Evolutionary conservation across 805 yeast genomes (phyloP).

Genomic region (Starmerella bombicola): DNA sequence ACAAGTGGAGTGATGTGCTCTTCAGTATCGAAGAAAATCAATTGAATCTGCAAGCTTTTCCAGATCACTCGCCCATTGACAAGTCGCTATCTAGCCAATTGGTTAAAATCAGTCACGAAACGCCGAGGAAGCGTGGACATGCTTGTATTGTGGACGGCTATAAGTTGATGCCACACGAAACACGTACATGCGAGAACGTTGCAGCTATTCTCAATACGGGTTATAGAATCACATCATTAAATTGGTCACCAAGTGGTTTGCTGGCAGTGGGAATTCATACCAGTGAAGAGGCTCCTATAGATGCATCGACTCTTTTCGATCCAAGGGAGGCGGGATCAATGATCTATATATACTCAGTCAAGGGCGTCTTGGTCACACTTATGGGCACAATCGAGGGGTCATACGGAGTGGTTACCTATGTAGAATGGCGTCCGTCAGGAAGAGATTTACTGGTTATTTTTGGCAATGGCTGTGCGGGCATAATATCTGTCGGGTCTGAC

Average conservation of each 20-base stretch:
- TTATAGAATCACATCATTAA: slow-evolving; percentile 4
- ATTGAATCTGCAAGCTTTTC: neutral
- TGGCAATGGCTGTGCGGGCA: slow-evolving; percentile 46
- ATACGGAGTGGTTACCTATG: neutral
- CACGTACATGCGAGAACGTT: slow-evolving; percentile 1
- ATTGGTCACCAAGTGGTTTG: slow-evolving; percentile 6
- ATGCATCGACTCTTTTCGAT: slow-evolving; percentile 14
- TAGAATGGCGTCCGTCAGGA: slow-evolving; percentile 28
- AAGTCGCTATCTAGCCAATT: neutral
- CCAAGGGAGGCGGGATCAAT: neutral
- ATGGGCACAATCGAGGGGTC: neutral
- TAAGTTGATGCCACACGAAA: slow-evolving; percentile 7
- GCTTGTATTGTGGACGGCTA: slow-evolving; percentile 9
- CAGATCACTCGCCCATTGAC: neutral
- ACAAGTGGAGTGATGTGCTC: slow-evolving; percentile 38
- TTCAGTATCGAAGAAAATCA: slow-evolving; percentile 32
- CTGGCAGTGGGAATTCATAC: slow-evolving; percentile 22
- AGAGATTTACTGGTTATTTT: slow-evolving; percentile 38
- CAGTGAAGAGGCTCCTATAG: slow-evolving; percentile 29
- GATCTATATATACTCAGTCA: slow-evolving; percentile 2
- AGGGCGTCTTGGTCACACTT: slow-evolving; percentile 24
- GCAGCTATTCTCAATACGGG: slow-evolving; percentile 17
- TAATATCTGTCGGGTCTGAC: slow-evolving; percentile 18
- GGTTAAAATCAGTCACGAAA: neutral
- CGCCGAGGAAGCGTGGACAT: neutral